Conservation (phyloP, 495 filamentous ascomycete species). For the Trichoderma reesei region DNA sequence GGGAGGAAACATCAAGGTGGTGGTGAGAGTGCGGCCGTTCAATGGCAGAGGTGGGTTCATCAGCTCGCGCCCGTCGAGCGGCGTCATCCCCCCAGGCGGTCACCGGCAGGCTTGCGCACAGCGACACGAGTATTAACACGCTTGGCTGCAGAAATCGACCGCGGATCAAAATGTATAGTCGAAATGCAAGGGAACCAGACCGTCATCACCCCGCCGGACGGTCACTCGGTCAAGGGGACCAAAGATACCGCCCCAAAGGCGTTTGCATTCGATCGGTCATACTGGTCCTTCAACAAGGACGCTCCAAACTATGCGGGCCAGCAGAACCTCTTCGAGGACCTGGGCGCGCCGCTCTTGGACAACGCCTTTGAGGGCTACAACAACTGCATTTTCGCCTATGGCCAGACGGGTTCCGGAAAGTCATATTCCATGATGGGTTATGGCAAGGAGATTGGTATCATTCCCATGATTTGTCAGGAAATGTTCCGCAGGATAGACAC, state of each 20-base stretch:
- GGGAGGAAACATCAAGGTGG: conserved; percentile 99
- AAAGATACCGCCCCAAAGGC: conserved; percentile 67
- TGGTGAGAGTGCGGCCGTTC: conserved; percentile 89
- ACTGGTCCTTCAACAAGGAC: conserved; percentile 90
- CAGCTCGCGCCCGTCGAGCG: conserved; percentile 8
- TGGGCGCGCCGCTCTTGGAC: conserved; percentile 86
- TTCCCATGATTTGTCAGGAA: conserved; percentile 93
- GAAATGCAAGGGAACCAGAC: conserved; percentile 93
- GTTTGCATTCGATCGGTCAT: conserved; percentile 94
- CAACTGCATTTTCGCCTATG: conserved; percentile 99
- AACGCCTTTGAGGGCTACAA: conserved; percentile 99
- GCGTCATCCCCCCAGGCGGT: conserved; percentile 12
- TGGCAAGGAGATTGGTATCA: conserved; percentile 90
- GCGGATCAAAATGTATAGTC: conserved; percentile 93
- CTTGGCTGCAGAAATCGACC: conserved; percentile 60
- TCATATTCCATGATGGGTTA: conserved; percentile 99
- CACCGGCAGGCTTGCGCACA: not conserved
- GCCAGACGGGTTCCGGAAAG: conserved; percentile 97
- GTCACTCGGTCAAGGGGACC: conserved; percentile 46
- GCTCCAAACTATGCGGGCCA: conserved; percentile 84
- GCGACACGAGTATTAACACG: not conserved
- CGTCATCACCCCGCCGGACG: conserved; percentile 63
- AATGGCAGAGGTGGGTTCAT: conserved; percentile 72
- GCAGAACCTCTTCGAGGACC: conserved; percentile 74
- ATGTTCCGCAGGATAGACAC: conserved; percentile 84